These are phyloP conservation scores for Suhomyces xylopsoci DNA, from an alignment of 805 yeast species.

Conservation along the genomic window DNA sequence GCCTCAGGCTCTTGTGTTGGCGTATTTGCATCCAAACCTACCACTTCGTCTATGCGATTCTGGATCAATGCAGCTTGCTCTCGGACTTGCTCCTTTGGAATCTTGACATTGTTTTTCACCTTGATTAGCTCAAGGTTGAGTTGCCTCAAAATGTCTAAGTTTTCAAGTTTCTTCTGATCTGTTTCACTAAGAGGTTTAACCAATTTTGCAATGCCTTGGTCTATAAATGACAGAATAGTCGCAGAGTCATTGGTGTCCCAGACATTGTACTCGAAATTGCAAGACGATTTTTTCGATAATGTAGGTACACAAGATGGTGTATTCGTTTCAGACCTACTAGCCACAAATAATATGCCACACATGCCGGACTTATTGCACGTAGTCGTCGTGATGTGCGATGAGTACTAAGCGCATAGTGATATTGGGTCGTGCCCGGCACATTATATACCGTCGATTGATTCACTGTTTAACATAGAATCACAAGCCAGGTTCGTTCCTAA, in stretches of 20 bases:
- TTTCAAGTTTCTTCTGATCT: slow-evolving; percentile 27
- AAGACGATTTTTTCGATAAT: background rate
- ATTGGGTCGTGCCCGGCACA: background rate
- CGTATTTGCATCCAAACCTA: background rate
- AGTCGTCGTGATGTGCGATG: background rate
- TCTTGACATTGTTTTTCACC: slow-evolving; percentile 28
- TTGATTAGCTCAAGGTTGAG: slow-evolving; percentile 22
- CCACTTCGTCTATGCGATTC: slow-evolving; percentile 12
- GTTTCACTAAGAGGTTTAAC: slow-evolving; percentile 9
- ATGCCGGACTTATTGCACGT: background rate
- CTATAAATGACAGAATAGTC: slow-evolving; percentile 9
- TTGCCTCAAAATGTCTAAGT: slow-evolving; percentile 23
- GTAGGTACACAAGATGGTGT: background rate
- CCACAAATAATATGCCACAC: background rate
- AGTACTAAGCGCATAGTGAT: background rate
- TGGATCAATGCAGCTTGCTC: slow-evolving; percentile 9
- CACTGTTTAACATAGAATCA: background rate
- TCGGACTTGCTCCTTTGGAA: slow-evolving; percentile 12
- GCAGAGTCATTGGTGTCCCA: slow-evolving; percentile 14
- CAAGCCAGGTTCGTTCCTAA: background rate
- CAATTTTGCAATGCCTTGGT: slow-evolving; percentile 4
- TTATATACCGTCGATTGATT: background rate
- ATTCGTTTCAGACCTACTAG: background rate
- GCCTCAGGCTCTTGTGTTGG: slow-evolving; percentile 1
- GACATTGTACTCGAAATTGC: background rate